These are phyloP conservation scores for Suillus americanus DNA, from an alignment of 768 basidiomycete species.

Conservation along the genomic window DNA sequence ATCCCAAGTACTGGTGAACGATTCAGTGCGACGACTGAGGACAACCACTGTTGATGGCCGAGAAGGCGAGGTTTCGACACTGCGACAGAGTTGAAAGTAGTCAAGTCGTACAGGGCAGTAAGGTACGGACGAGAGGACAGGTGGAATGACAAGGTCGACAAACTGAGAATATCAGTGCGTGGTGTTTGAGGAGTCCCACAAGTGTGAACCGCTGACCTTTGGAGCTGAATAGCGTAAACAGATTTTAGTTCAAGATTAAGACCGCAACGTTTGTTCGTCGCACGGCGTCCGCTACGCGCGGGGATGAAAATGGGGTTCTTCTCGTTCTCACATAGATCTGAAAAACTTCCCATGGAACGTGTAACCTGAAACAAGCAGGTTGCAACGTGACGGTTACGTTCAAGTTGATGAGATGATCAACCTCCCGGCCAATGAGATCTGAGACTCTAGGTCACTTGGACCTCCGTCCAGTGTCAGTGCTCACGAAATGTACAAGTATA, in stretches of 20 bases:
- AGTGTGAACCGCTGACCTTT: background rate
- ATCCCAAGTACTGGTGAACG: background rate
- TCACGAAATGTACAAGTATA: background rate
- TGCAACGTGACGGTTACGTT: background rate
- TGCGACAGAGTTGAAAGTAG: background rate
- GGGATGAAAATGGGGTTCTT: background rate
- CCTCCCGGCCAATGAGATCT: no score
- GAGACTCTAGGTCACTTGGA: background rate
- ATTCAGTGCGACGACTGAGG: background rate
- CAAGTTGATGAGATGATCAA: background rate
- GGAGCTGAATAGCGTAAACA: background rate
- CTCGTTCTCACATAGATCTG: background rate
- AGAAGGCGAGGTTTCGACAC: background rate
- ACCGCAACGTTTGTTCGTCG: background rate
- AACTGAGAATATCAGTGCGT: background rate
- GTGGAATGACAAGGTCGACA: background rate
- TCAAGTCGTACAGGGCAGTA: background rate
- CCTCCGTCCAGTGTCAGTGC: background rate
- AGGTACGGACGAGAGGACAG: background rate
- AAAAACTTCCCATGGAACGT: background rate
- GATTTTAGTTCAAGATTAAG: background rate
- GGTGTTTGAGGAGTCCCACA: background rate
- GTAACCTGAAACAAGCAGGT: background rate
- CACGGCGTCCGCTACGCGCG: background rate
- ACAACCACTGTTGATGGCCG: background rate